Evolutionary conservation across 2,329 filamentous ascomycete species (phyloP), one percentile per base, ranked within the genome.

Genomic region (Pestalotiopsis sp.): DNA sequence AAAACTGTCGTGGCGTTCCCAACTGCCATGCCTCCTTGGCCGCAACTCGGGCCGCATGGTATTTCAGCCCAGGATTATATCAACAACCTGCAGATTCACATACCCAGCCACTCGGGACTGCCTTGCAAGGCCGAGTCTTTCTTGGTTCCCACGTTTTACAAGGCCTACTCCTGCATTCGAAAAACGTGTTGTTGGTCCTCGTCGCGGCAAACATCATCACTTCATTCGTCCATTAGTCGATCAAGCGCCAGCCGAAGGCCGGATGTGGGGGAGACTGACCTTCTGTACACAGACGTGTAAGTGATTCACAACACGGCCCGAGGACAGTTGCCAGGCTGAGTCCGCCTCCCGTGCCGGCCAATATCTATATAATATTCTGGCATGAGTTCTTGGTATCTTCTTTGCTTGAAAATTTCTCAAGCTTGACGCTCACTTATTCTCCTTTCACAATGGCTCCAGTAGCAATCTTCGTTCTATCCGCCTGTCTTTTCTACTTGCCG

Each of bases 151-250:
- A 49, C 39, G 59, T 64, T 49, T 64, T 45, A 64, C 20, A 64
- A 12, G 61, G 36, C 38, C 52, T 27, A 49, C 64, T 56, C 52
- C 45, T 66, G 52, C 64, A 66, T 38, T 36, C 17, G 13, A 27
- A 62, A 62, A 39, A 23, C 20, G 64, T 27, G 64, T 5, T 58
- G 64, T 66, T 66, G 49, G 64, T 38, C 38, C n/a, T 56, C 39
- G 27, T 61, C 64, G 64, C 64, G 64, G 64, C 64, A 66, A 66
- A 66, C 25, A 11, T 23, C 12, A 7, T 13, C 4, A 17, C n/a
- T 61, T 17, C 13, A 66, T 66, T 66, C 52, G 64, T 31, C 45
- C 56, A 41, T 14, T 66, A 66, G 20, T 66, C 64, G 64, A 66
- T 52, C 52, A 66, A 66, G 52, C 64, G 64, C 64, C 57, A 25